Conservation (phyloP, 2,329 filamentous ascomycete genomes). For the Fusarium austroafricanum region DNA sequence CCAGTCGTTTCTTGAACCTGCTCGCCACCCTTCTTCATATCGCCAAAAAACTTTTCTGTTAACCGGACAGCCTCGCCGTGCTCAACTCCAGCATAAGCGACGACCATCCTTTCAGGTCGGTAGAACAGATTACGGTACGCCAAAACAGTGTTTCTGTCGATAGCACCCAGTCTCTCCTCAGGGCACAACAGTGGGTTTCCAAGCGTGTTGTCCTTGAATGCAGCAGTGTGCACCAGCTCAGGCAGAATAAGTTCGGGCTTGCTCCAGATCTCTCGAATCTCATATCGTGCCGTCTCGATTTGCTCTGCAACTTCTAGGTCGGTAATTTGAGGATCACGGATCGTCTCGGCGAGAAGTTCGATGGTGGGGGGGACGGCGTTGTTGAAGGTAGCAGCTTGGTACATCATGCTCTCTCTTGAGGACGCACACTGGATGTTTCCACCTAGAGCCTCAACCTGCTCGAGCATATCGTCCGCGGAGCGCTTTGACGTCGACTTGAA, state of each 20-base stretch:
- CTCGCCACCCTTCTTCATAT: slow-evolving; percentile 72
- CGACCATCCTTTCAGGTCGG: slow-evolving; percentile 88
- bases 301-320: slow-evolving; percentile 89
- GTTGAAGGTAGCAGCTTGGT: slow-evolving; percentile 98
- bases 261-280: slow-evolving; percentile 97
- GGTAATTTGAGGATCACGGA: slow-evolving; percentile 85
- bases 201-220: slow-evolving; percentile 94
- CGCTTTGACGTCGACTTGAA: slow-evolving; percentile 87
- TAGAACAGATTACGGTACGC: slow-evolving; percentile 88
- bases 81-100: slow-evolving; percentile 92
- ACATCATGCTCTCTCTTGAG: slow-evolving; percentile 96
- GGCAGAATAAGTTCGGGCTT: slow-evolving; percentile 97
- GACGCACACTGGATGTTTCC: slow-evolving; percentile 98
- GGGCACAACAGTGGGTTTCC: slow-evolving; percentile 95
- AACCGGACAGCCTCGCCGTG: slow-evolving; percentile 83
- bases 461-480: slow-evolving; percentile 85
- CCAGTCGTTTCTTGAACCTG: slow-evolving; percentile 64
- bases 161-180: slow-evolving; percentile 79
- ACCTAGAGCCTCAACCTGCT: slow-evolving; percentile 86
- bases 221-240: slow-evolving; percentile 94
- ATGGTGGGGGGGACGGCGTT: slow-evolving; percentile 85
- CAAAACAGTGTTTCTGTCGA: slow-evolving; percentile 78
- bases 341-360: slow-evolving; percentile 90
- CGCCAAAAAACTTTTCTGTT: slow-evolving; percentile 88
- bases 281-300: slow-evolving; percentile 90